A percentile compares a stretch with the other conserved stretches of the same genome.
phyloP scores from a whole-genome alignment of 2,329 filamentous ascomycete species.

The Colletotrichum destructivum region DNA sequence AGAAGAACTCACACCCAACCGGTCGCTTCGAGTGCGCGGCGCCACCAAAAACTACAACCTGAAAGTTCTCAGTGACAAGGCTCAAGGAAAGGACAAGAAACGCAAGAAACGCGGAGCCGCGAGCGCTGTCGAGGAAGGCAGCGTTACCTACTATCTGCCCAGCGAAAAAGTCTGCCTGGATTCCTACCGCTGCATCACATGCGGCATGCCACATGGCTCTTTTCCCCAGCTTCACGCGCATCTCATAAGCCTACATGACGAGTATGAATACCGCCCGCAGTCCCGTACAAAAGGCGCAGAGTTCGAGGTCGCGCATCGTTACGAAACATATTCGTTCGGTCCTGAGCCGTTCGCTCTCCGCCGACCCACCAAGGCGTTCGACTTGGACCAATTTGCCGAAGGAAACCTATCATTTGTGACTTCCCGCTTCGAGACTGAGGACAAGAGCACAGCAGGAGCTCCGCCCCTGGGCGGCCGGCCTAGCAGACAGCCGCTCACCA shows the following conservation, averaged over 20 bases:
- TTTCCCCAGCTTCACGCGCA: slow-evolving; percentile 66
- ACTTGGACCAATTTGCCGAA: slow-evolving; percentile 59
- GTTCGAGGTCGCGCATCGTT: slow-evolving; percentile 56
- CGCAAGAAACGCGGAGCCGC: slow-evolving; percentile 52
- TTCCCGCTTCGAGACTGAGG: slow-evolving; percentile 57
- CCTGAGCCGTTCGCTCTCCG: slow-evolving; percentile 60
- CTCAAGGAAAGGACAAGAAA: slow-evolving; percentile 67
- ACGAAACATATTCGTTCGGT: slow-evolving; percentile 49
- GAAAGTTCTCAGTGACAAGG: slow-evolving; percentile 71
- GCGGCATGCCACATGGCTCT: slow-evolving; percentile 63
- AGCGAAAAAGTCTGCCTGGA: slow-evolving; percentile 63
- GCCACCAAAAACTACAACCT: slow-evolving; percentile 71
- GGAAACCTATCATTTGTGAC: slow-evolving; percentile 64
- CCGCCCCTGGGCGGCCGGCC: slow-evolving; percentile 22
- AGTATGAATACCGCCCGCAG: slow-evolving; percentile 60
- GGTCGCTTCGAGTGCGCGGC: slow-evolving; percentile 63
- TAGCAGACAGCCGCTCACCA: slow-evolving; percentile 21
- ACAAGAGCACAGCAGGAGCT: slow-evolving; percentile 20
- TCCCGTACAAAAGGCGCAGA: slow-evolving; percentile 52
- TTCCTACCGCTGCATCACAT: slow-evolving; percentile 66
- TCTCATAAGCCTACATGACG: slow-evolving; percentile 60
- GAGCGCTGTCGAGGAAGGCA: slow-evolving; percentile 54
- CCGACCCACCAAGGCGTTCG: slow-evolving; percentile 59
- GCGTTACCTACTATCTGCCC: slow-evolving; percentile 62
- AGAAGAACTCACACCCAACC: slow-evolving; percentile 66